Base-by-base conservation (phyloP, 805 yeast genomes). In the Diddensiella transvaalensis region DNA sequence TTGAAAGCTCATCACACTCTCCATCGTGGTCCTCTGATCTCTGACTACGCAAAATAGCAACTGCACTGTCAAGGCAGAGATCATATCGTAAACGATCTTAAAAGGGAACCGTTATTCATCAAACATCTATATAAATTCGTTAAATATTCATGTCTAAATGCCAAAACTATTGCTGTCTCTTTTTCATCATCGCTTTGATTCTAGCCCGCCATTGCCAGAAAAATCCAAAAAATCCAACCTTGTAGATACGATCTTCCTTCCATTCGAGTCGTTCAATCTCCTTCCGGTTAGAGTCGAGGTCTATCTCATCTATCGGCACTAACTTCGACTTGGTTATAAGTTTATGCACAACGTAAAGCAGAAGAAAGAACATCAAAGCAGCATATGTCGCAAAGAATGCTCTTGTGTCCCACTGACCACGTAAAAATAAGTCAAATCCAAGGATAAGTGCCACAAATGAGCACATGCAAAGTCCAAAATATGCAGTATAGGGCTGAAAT, bases 251-350 rank as follows among this genome's bases (percentile, higher is more conserved):
- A 44, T 85, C 87, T 49, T 87, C 93, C 55, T 83, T 87, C 95
- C 95, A 87, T 19, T 82, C 79, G 53, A 78, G 78, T 42, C 88
- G 71, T 65, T 88, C 96, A 67, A 83, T 79, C 62, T 87, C 96
- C 44, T 93, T 74, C 58, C 96, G 71, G 2, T 96, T 96, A 0
- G 87, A 77, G 63, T 88, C 96, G 61, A 85, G 75, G 63, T 88
- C 95, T 51, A 87, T 62, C 40, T 85, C 83, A 56, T 85, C 90
- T 40, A 86, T 67, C 43, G 86, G 75, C 45, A 80, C 85, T 8
- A 83, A 69, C 53, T 79, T 76, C 1, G 90, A 81, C 6, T 87
- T 79, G 50, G 80, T 76, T 13, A 80, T 60, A 0, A 80, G 37
- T 59, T 80, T 82, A 65, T 83, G 82, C 1, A 79, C 76, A 24